Base-by-base conservation (phyloP, 1,139 yeast species). In the Blastobotrys ciferrii region DNA sequence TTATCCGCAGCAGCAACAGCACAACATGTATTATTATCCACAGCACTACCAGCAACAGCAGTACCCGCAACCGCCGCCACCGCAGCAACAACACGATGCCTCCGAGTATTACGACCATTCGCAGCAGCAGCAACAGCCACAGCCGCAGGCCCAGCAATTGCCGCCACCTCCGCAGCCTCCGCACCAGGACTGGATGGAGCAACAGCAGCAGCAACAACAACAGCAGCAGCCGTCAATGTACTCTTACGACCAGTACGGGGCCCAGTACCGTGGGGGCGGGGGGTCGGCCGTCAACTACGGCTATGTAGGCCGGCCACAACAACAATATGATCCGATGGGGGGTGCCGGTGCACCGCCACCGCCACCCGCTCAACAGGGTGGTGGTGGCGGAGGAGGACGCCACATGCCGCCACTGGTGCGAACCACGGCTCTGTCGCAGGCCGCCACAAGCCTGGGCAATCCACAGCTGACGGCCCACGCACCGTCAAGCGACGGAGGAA, bases 361-460 rank as follows among this genome's bases (percentile, higher is more conserved):
- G 37, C 38, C 31, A 5, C 31, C 31, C n/a, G 17, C 35, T 9
- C 37, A 32, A 32, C 44, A 15, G 3, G 23, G 31, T 15, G 15
- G 15, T 15, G 4, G 13, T 11, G 23, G 36, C 31, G 37, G 20
- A 19, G 18, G 30, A 35, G 28, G 17, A 3, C 46, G 48, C 23
- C 51, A 49, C n/a, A 42, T 48, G 25, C 65, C 66, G 28, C 61
- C 54, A 46, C 51, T 61, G 48, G 60, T 63, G 17, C 56, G 66
- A 38, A 61, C 65, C 12, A 55, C 64, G 6, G 64, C 64, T 14
- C 51, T 62, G 35, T 56, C 63, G 14, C 65, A 62, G 45, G 62
- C 65, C 6, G 60, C 63, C n/a, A 50, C 59, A 33, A 54, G 57
- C 42, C 48, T 59, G 31, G 60, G 64, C 31, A 43, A 55, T 40